phyloP scores from a whole-genome alignment of 139 green algal species.

The Raphidocelis subcapitata region DNA sequence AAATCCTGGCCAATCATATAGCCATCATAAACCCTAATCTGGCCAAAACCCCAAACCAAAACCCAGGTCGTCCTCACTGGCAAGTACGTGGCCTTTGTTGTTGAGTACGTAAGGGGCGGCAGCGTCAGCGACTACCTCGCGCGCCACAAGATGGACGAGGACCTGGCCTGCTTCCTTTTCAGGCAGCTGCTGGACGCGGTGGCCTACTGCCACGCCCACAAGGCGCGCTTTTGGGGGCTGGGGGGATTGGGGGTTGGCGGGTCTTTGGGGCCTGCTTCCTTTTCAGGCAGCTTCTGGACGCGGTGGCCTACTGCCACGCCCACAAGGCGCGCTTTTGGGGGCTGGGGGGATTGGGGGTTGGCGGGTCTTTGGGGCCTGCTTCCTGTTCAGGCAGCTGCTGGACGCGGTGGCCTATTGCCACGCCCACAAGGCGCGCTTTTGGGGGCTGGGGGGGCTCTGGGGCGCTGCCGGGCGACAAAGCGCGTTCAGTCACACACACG shows the following conservation, averaged over 20 bases:
- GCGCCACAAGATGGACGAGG: conserved; percentile 14
- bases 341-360: too few relatives aligned
- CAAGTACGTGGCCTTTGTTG: conserved; percentile 14
- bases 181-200: conserved; percentile 27
- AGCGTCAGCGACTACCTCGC: conserved; percentile 21
- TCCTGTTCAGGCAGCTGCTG: conserved; percentile 32
- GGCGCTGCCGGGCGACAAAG: too few relatives aligned
- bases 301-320: conserved; percentile 6
- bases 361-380: too few relatives aligned
- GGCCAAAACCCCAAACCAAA: too few relatives aligned
- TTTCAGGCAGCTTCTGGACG: conserved; percentile 28
- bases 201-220: neutral
- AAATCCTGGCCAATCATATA: too few relatives aligned
- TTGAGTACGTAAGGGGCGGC: conserved; percentile 24
- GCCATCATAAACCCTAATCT: too few relatives aligned
- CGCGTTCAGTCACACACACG: too few relatives aligned
- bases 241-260: too few relatives aligned
- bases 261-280: conserved; percentile 22
- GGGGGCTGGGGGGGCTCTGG: too few relatives aligned
- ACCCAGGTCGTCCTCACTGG: conserved; percentile 17
- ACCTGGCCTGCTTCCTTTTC: conserved; percentile 25
- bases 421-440: too few relatives aligned
- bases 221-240: too few relatives aligned
- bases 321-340: too few relatives aligned
- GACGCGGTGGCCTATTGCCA: conserved; percentile 13